Percentiles rank a stretch among this genome's conserved stretches.
Evolutionary conservation across 225 moss, liverwort and hornwort genomes (phyloP).

Genomic region (Straminergon stramineum): DNA sequence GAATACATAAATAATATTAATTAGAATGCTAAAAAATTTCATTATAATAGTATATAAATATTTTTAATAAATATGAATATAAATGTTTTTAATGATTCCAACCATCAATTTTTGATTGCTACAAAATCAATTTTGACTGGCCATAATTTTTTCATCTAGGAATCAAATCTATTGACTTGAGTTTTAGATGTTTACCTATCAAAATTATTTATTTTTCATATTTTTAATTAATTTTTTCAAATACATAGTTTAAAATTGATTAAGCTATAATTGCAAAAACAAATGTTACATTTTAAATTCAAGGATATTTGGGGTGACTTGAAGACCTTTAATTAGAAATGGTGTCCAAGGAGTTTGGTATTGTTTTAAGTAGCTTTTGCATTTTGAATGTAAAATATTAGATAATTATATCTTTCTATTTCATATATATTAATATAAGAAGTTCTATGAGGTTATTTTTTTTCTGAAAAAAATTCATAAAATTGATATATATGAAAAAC

Average conservation of each 20-base stretch:
- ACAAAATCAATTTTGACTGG: not conserved
- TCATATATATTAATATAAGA: too few species aligned
- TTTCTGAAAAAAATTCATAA: fast-evolving
- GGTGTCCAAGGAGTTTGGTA: not conserved
- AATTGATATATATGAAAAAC: fast-evolving
- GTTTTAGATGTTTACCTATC: not conserved
- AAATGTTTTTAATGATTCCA: not conserved
- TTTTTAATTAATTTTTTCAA: not conserved
- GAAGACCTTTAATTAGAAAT: not conserved
- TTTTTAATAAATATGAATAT: fast-evolving
- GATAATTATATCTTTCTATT: too few species aligned
- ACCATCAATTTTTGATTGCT: too few species aligned
- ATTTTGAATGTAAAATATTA: not conserved
- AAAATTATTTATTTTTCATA: not conserved
- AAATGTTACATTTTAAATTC: not conserved
- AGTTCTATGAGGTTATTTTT: not conserved
- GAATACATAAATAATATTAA: not conserved
- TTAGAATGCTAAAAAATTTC: not conserved
- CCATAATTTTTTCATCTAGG: too few species aligned
- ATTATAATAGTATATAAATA: too few species aligned
- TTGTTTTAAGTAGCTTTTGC: not conserved
- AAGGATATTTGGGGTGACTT: not conserved
- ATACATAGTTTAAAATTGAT: not conserved
- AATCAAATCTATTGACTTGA: not conserved
- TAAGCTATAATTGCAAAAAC: not conserved